Base-by-base conservation (phyloP, 345 rosid species). In the Melaleuca quinquenervia region DNA sequence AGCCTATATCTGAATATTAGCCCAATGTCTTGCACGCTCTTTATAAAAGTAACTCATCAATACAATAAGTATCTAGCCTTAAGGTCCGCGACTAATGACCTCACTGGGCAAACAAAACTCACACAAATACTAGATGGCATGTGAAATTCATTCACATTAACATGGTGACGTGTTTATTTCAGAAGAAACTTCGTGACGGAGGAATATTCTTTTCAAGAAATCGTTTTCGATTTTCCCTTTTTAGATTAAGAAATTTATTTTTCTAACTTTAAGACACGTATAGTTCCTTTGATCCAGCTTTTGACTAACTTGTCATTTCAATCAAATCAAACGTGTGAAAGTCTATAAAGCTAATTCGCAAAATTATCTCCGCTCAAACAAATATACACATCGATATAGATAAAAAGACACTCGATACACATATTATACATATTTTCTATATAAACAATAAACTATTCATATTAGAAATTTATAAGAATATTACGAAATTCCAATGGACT, bases 131-230 rank as follows among this genome's bases (percentile, higher is more conserved):
- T 51, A 5, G 16, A 60, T 1, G 20, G 27, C 74, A 12, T 7
- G 74, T 14, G 74, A 29, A 60, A 27, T 60, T 60, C 18, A 60
- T 14, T 27, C 27, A 27, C 18, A 60, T 27, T 13, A 2, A 27
- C 27, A 24, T 22, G 24, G 27, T 0, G 16, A 20, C 6, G 36
- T 60, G 16, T 60, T 60, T 60, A 6, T 27, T 60, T 60, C 3
- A 36, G 20, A 2, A 0, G n/a, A 14, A 6, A 0, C 1, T 22
- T 13, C 7, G 6, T 1, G 15, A 60, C 6, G 27, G 27, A 27
- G 18, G 2, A 29, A 27, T 1, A 55, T 6, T 1, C 3, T 27
- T 27, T 62, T 14, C 0, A 0, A 7, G 1, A 62, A 62, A 62
- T 62, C 9, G 6, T 0, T 13, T 62, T 62, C 3, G 3, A 62